Conservation (phyloP, 2,329 filamentous ascomycete species). For the Clathrospora elynae region DNA sequence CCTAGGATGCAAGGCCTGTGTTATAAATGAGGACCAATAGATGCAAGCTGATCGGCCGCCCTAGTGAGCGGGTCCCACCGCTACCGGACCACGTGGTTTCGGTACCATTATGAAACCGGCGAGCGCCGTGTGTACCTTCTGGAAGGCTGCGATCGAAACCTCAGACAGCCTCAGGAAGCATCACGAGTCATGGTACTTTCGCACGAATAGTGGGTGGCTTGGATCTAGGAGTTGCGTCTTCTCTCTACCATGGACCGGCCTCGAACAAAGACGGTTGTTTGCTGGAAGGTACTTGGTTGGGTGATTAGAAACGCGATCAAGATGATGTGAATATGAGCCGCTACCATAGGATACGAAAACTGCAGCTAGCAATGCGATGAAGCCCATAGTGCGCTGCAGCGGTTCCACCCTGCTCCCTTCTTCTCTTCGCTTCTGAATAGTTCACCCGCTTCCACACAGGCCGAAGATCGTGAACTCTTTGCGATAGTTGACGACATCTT, state of each 20-base stretch:
- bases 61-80: slow-evolving; percentile 19
- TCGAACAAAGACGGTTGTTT: slow-evolving; percentile 1
- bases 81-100: slow-evolving; percentile 12
- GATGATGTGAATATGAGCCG: slow-evolving; percentile 10
- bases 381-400: slow-evolving; percentile 16
- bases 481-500: no score
- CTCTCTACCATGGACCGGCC: background rate
- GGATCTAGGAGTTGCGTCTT: slow-evolving; percentile 1
- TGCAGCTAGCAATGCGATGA: slow-evolving; percentile 20
- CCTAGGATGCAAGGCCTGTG: no score
- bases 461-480: background rate
- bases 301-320: slow-evolving; percentile 9
- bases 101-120: slow-evolving; percentile 23
- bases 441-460: slow-evolving; percentile 3
- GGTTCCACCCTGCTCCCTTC: slow-evolving; percentile 1
- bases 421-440: slow-evolving; percentile 12
- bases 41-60: slow-evolving; percentile 18
- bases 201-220: slow-evolving; percentile 3
- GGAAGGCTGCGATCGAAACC: slow-evolving; percentile 11
- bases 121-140: slow-evolving; percentile 19
- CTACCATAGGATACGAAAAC: slow-evolving; percentile 3
- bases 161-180: slow-evolving; percentile 8
- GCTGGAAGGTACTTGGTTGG: background rate
- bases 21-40: background rate
- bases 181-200: slow-evolving; percentile 13